These are phyloP conservation scores for Graphilbum ipis-grandicollis DNA, from an alignment of 2,329 filamentous ascomycete genomes.

Conservation along the genomic window DNA sequence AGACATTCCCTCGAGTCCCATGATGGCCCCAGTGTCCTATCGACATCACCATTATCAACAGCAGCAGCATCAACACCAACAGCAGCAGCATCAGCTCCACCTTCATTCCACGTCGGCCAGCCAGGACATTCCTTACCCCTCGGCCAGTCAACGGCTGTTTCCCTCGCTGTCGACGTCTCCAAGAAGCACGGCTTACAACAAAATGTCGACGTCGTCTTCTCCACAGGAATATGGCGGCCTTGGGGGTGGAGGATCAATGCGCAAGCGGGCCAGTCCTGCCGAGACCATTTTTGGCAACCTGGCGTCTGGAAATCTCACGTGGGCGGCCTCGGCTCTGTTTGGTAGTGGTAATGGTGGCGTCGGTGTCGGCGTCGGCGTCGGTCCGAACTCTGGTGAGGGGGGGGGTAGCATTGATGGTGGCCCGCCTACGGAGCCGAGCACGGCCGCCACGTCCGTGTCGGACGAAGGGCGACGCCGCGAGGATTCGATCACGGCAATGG, in stretches of 20 bases:
- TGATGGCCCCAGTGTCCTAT: no score
- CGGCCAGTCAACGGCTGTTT: slow-evolving; percentile 16
- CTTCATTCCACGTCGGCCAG: slow-evolving; percentile 1
- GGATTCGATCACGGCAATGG: no score
- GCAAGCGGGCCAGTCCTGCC: slow-evolving; percentile 43
- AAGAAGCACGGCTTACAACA: slow-evolving; percentile 1
- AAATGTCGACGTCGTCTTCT: slow-evolving; percentile 16
- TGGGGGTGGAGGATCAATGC: background rate
- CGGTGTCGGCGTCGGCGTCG: no score
- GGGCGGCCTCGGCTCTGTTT: slow-evolving; percentile 28
- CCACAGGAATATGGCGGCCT: slow-evolving; percentile 15
- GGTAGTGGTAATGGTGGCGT: slow-evolving; percentile 1
- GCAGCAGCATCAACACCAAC: background rate
- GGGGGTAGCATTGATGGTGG: slow-evolving; percentile 1
- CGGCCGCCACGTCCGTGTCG: slow-evolving; percentile 31
- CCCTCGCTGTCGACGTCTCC: slow-evolving; percentile 7
- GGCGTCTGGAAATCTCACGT: slow-evolving; percentile 33
- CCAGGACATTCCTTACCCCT: slow-evolving; percentile 9
- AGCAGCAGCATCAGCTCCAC: background rate
- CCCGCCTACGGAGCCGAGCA: slow-evolving; percentile 24
- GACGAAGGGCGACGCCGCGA: no score
- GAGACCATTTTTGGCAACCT: slow-evolving; percentile 41
- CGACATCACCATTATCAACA: background rate
- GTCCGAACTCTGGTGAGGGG: no score
- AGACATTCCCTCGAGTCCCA: no score